Evolutionary conservation across 2,329 filamentous ascomycete genomes (phyloP), one percentile per base, ranked within the genome.

Genomic region (Hypoxylon sp.): DNA sequence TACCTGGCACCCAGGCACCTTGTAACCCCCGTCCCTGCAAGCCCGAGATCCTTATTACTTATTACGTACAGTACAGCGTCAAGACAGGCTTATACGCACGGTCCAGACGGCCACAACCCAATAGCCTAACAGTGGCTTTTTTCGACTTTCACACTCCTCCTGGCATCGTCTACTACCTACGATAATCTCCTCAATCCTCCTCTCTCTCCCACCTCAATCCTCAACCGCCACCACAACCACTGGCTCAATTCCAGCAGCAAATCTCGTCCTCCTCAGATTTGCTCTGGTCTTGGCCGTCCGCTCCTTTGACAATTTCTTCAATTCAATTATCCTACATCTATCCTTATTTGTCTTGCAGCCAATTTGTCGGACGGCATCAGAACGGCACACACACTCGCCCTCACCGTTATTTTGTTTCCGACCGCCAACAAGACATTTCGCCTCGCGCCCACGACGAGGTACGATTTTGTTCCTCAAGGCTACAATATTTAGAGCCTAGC

Each of bases 261-360:
- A 82, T 83, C 82, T 82, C 46, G 64, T 72, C 49, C 68, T 73
- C 61, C 40, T 75, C 76, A 79, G 79, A 83, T 83, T 85, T 83
- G 80, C 82, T 80, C 85, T 89, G 87, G 86, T 85, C 81, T 87
- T 82, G 85, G 78, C 86, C 86, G 86, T 88, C 86, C 86, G 82
- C 85, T 88, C 86, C 83, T 84, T 85, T 86, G 72, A 77, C 59
- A 73, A 72, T 68, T 51, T 69, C 73, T 68, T 71, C 56, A 48
- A 73, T 74, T 77, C 73, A 60, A 71, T 63, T 63, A 73, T 69
- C 69, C 64, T 72, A 71, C 70, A 72, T 73, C 72, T 74, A 71
- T 73, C 70, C 72, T 74, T 68, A 73, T 72, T 75, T 73, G 72
- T 72, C 71, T 68, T 62, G 64, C 53, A 63, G 59, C 69, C 68